A percentile compares a stretch with the other conserved stretches of the same genome.
Evolutionary conservation across 768 basidiomycete genomes (phyloP).

Genomic region (Agaricus subrufescens): DNA sequence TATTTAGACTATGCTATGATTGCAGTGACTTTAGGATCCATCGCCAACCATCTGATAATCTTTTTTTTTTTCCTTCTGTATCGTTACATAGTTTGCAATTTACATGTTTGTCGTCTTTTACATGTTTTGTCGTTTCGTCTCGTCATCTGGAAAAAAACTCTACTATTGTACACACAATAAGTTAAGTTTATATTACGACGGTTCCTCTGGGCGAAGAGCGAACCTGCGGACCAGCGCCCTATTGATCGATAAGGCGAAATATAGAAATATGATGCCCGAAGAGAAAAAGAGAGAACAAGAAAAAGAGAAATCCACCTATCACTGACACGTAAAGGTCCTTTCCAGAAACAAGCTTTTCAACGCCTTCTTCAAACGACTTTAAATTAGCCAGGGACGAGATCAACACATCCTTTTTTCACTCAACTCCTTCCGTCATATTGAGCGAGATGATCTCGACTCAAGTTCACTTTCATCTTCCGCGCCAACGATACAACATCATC

Average conservation of each 20-base stretch:
- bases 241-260: too few species aligned
- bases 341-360: background rate
- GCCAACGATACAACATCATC: constrained; percentile 4
- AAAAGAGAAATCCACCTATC: background rate
- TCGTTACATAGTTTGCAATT: too few species aligned
- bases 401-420: too few species aligned
- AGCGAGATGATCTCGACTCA: constrained; percentile 2
- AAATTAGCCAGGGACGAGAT: too few species aligned
- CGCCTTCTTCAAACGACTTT: constrained; percentile 1
- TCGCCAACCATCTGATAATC: too few species aligned
- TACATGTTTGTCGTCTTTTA: too few species aligned
- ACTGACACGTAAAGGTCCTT: constrained; percentile 8
- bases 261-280: background rate
- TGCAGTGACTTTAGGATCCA: too few species aligned
- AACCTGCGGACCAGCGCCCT: too few species aligned
- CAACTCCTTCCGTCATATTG: background rate
- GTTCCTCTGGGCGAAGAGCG: background rate
- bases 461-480: background rate
- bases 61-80: too few species aligned
- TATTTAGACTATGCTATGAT: too few species aligned
- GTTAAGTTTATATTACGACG: background rate
- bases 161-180: background rate
- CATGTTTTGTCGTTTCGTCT: background rate
- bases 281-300: background rate
- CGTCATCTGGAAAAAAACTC: background rate